Evolutionary conservation across 2,329 filamentous ascomycete species (phyloP).

Genomic region (Cladosporium sp.): DNA sequence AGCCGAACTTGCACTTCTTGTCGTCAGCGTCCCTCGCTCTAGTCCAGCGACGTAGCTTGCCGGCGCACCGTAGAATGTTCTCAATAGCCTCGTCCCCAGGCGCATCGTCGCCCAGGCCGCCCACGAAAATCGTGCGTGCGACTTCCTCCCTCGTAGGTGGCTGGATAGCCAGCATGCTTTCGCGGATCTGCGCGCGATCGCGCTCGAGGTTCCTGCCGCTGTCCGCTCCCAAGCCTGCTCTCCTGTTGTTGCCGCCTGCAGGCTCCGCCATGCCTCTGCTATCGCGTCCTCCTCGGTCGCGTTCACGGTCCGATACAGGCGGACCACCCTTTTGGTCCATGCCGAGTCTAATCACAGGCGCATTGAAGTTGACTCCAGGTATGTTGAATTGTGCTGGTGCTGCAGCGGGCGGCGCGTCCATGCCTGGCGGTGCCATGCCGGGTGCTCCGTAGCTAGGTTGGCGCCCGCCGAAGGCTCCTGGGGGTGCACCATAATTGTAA

Average conservation of each 20-base stretch:
- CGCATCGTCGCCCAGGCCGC: constrained; percentile 74
- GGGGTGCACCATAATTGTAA: constrained; percentile 34
- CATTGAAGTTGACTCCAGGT: constrained; percentile 94
- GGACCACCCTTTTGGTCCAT: constrained; percentile 50
- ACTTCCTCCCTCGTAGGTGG: constrained; percentile 89
- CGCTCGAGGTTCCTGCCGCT: constrained; percentile 59
- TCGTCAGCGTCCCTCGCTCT: constrained; percentile 71
- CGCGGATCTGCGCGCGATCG: constrained; percentile 27
- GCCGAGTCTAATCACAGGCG: constrained; percentile 89
- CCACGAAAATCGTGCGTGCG: constrained; percentile 83
- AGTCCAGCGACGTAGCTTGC: constrained; percentile 77
- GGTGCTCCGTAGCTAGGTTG: constrained; percentile 67
- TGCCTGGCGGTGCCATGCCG: constrained; percentile 61
- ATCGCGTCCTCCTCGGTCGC: constrained; percentile 7
- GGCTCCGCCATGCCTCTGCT: constrained; percentile 33
- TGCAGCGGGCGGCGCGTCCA: constrained; percentile 73
- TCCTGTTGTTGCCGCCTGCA: constrained; percentile 42
- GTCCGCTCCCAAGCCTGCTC: constrained; percentile 49
- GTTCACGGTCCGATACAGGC: constrained; percentile 23
- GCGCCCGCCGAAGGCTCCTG: constrained; percentile 62
- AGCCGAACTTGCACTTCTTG: constrained; percentile 84
- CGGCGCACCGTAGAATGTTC: constrained; percentile 70
- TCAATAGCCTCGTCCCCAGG: constrained; percentile 76
- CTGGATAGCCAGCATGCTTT: constrained; percentile 48
- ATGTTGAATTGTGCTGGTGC: constrained; percentile 70